A percentile compares a stretch with the other conserved stretches of the same genome.
Conservation (phyloP, 345 rosid species). For the Sonneratia caseolaris region DNA sequence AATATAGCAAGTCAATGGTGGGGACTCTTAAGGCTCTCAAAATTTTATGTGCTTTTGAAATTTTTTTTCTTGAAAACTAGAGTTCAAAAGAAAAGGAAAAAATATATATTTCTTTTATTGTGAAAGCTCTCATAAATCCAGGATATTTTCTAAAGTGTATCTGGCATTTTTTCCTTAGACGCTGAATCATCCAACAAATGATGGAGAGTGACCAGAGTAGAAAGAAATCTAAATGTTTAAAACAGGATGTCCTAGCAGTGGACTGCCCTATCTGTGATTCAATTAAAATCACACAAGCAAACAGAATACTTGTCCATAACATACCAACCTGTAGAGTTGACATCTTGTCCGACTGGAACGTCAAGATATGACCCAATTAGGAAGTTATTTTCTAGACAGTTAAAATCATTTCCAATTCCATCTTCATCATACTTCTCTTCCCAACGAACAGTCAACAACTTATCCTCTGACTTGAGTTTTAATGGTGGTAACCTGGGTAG, state of each 20-base stretch:
- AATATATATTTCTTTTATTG: background rate
- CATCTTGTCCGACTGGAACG: conserved; percentile 89
- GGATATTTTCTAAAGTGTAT: background rate
- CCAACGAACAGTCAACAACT: conserved; percentile 55
- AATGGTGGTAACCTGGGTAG: conserved; percentile 92
- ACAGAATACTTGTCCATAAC: background rate
- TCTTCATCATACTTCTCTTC: conserved; percentile 80
- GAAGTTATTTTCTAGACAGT: conserved; percentile 50
- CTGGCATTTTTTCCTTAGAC: background rate
- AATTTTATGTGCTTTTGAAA: background rate
- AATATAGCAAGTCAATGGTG: background rate
- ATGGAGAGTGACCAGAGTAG: background rate
- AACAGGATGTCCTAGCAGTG: background rate
- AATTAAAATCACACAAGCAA: background rate
- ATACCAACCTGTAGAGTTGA: conserved; percentile 63
- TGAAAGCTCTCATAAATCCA: background rate
- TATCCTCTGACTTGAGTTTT: conserved; percentile 89
- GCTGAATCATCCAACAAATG: background rate
- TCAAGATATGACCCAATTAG: conserved; percentile 83
- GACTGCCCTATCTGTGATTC: background rate
- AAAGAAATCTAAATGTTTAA: background rate
- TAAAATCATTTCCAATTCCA: conserved; percentile 44
- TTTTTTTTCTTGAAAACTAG: too few species aligned
- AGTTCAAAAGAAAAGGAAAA: too few species aligned
- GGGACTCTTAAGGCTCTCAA: background rate